Evolutionary conservation across 345 rosid genomes (phyloP).

Genomic region (Syzygium oleosum): DNA sequence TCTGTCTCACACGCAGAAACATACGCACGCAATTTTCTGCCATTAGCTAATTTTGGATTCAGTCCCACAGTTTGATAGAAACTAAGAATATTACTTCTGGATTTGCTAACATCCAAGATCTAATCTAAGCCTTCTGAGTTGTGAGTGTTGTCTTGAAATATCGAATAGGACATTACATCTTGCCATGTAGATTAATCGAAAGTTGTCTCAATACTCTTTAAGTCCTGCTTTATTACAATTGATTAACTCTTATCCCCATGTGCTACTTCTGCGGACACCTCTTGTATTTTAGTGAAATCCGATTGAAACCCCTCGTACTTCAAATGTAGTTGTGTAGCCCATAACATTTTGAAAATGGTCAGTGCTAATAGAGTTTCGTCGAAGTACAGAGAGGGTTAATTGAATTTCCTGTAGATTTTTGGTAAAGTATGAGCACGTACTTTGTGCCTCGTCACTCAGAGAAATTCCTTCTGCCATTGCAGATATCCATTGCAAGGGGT

Average conservation of each 20-base stretch:
- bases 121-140: not conserved
- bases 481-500: slow-evolving; percentile 59
- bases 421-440: not conserved
- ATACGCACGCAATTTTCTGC: not conserved
- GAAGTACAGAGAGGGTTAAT: not conserved
- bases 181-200: not conserved
- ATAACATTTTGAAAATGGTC: not conserved
- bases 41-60: not conserved
- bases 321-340: not conserved
- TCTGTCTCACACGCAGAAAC: no score
- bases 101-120: not conserved
- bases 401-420: not conserved
- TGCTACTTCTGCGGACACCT: not conserved
- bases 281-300: not conserved
- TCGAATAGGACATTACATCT: not conserved
- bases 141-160: not conserved
- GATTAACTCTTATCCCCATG: not conserved
- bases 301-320: not conserved
- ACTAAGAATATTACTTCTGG: not conserved
- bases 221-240: not conserved
- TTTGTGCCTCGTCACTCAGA: not conserved
- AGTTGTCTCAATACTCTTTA: not conserved
- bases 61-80: not conserved
- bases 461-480: slow-evolving; percentile 4
- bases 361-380: not conserved